Evolutionary conservation across 129 eudicot species (phyloP), one percentile per base, ranked within the genome.

Genomic region (Heracleum sosnowskyi): DNA sequence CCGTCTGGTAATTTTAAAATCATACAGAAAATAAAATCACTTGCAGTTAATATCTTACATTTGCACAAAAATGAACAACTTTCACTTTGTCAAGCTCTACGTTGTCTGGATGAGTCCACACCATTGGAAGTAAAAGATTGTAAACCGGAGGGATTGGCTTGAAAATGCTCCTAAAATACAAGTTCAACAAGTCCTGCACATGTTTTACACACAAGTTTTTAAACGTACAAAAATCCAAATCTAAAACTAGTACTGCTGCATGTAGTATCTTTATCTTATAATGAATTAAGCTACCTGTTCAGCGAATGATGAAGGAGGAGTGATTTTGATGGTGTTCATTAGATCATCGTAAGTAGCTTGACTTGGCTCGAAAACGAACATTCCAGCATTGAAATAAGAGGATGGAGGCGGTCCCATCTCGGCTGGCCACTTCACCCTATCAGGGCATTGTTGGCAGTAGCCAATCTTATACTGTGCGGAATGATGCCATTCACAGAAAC

Each of bases 31-130:
- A 20, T 24, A 20, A 10, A 20, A 51, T 1, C 62, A 20, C 10
- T 35, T 35, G 3, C 37, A 1, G 2, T 20, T 60, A 26, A 11
- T 35, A 37, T 70, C 75, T 70, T 81, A 86, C 89, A 57, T 91
- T 89, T 0, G 98, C 98, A 78, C 98, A 93, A 80, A 90, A 93
- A 81, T 93, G 96, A 63, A 88, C 98, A 26, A 90, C 96, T 83
- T 90, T 93, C 17, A 87, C 90, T 66, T 84, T 68, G 7, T 83
- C 79, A 4, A 90, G 81, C 77, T 90, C 88, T 1, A 93, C 96
- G 0, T 90, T 93, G 28, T 93, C 91, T 0, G 96, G 98, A 75
- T 93, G 98, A 3, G 93, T 83, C 98, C 98, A 93, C 68, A 90
- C 57, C 90, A 90, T 85, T 7, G 97, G 92, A 11, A 92, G 79